These are phyloP conservation scores for Bocquillonia castaneifolia DNA, from an alignment of 441 rosid genomes.

Conservation along the genomic window DNA sequence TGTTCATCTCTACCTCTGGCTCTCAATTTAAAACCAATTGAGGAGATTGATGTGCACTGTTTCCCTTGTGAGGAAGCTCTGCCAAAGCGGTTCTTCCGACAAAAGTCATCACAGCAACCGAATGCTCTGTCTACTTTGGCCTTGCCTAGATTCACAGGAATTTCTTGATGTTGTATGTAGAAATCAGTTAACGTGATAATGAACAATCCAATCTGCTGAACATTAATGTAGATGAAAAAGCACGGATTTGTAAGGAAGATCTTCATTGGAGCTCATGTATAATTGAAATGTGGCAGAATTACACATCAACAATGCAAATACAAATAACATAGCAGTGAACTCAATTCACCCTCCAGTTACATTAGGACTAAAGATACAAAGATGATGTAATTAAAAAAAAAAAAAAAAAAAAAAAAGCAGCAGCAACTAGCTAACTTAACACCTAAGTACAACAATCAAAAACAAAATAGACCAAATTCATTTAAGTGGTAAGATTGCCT, in stretches of 20 bases:
- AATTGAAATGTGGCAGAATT: background rate
- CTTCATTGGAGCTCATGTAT: background rate
- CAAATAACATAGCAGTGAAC: background rate
- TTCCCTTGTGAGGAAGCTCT: background rate
- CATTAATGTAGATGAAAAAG: background rate
- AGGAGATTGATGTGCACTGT: background rate
- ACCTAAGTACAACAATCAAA: background rate
- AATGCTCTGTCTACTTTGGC: no score
- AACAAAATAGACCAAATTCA: background rate
- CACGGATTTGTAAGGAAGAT: background rate
- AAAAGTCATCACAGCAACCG: no score
- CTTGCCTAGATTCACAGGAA: background rate
- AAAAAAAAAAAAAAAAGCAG: no score
- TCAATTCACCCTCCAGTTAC: background rate
- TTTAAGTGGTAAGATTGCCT: slow-evolving; percentile 46
- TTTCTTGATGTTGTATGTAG: background rate
- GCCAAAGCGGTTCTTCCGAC: no score
- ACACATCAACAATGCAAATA: background rate
- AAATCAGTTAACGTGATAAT: no score
- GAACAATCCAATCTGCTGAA: background rate
- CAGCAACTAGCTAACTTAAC: background rate
- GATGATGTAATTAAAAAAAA: background rate
- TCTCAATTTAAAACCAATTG: background rate
- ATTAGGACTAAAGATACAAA: background rate
- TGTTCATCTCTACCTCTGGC: background rate